phyloP scores from a whole-genome alignment of 2,329 filamentous ascomycete genomes.

The Fusarium siculi region DNA sequence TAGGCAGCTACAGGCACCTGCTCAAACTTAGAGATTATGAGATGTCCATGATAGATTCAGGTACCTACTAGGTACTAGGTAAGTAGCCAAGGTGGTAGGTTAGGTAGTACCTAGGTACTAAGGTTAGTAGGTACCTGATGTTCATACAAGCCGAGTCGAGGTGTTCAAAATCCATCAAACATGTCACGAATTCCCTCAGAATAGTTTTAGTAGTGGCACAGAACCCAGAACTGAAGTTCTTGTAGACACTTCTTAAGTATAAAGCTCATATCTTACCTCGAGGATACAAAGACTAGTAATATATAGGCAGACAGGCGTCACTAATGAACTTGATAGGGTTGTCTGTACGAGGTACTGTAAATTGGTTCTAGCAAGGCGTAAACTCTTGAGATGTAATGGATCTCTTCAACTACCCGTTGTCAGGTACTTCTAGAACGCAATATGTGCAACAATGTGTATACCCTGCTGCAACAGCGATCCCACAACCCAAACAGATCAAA shows the following conservation, averaged over 20 bases:
- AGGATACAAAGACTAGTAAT: not conserved
- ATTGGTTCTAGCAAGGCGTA: not conserved
- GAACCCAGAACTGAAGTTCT: not conserved
- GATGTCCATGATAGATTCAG: not conserved
- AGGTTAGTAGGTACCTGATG: not conserved
- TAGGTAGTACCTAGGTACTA: too few relatives aligned
- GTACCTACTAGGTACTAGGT: not conserved
- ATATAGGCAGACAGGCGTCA: not conserved
- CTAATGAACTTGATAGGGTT: not conserved
- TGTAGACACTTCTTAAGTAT: too few relatives aligned
- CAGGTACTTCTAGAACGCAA: slow-evolving; percentile 1
- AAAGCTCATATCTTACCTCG: not conserved
- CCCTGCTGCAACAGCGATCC: slow-evolving; percentile 13
- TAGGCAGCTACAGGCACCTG: not conserved
- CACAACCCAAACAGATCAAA: slow-evolving; percentile 8
- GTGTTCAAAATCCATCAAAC: not conserved
- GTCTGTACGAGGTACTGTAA: not conserved
- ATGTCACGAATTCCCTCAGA: not conserved
- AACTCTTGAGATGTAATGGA: not conserved
- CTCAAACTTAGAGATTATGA: not conserved
- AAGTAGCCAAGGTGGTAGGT: too few relatives aligned
- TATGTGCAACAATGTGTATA: not conserved
- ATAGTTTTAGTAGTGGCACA: not conserved
- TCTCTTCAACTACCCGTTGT: slow-evolving; percentile 4
- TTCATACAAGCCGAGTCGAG: not conserved